Base-by-base conservation (phyloP, 2,329 filamentous ascomycete species). In the Exophiala lecanii-corni region DNA sequence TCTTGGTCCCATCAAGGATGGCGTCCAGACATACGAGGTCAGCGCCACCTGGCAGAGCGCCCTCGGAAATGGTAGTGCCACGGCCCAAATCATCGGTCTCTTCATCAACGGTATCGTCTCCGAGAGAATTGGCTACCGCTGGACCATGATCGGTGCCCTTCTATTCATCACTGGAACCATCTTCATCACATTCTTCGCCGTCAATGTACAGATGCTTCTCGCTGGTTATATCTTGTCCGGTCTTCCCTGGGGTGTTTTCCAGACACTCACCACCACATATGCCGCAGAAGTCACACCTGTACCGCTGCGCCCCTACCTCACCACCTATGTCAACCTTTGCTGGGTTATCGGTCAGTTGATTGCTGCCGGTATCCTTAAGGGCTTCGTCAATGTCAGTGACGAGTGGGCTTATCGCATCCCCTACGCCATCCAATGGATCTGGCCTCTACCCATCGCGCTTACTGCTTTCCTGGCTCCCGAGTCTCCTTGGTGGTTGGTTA, bases 401-500 rank as follows among this genome's bases (percentile, higher is more conserved):
- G 31, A 63, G 41, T 64, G 64, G 60, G 59, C 49, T 5, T 68
- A 65, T 45, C 55, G 61, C 12, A 61, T 69, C 21, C 62, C 62
- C 3, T 63, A 66, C 35, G 62, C 61, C 2, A 52, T 64, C 20
- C 58, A 60, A 42, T 60, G 58, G 58, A 45, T 58, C 19, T 60
- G 56, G 56, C 56, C 54, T 2, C 21, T 57, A 2, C 49, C 55
- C 2, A 56, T 60, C 16, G 43, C 49, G 1, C 15, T 52, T 2
- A 39, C 52, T 28, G 42, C 53, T 9, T 46, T 56, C 31, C 51
- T 58, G 23, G 56, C 56, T 12, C 72, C 72, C 12, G 67, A 77
- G 58, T 71, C 67, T 0, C 74, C 74, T 2, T 73, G 70, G 71
- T 74, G 71, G 71, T 59, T 74, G n/a, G 69, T 74, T 17, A 62